Percentiles rank a stretch among this genome's conserved stretches.
Conservation (phyloP, 345 rosid species). For the Alliaria petiolata region DNA sequence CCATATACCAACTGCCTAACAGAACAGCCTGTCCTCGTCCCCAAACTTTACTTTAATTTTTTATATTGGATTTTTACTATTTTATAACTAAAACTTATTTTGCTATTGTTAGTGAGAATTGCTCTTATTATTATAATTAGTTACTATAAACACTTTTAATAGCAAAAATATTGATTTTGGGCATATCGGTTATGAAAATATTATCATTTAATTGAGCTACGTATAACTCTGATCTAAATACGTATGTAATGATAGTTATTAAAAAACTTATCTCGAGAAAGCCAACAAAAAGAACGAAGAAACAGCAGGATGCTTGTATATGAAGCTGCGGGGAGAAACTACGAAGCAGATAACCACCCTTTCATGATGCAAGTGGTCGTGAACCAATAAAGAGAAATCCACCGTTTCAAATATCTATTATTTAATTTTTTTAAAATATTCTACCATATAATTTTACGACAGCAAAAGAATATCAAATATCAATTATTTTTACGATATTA, state of each 20-base stretch:
- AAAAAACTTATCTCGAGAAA: too few species aligned
- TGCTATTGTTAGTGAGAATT: too few species aligned
- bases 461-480: too few species aligned
- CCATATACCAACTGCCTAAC: constrained; percentile 7
- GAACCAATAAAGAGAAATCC: constrained; percentile 13
- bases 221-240: too few species aligned
- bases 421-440: too few species aligned
- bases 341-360: constrained; percentile 6
- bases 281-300: not conserved
- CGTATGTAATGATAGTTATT: too few species aligned
- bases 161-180: too few species aligned
- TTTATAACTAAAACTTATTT: not conserved
- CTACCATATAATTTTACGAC: too few species aligned
- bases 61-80: not conserved
- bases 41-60: not conserved
- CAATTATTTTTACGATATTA: not conserved
- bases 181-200: too few species aligned
- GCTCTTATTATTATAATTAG: too few species aligned
- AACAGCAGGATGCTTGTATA: not conserved
- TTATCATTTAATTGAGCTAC: too few species aligned
- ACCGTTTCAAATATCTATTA: constrained; percentile 4
- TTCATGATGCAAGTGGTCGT: constrained; percentile 8
- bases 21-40: constrained; percentile 17
- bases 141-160: too few species aligned
- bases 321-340: constrained; percentile 7